phyloP scores from a whole-genome alignment of 495 filamentous ascomycete genomes.

The Hypoxylon lienhwacheense region DNA sequence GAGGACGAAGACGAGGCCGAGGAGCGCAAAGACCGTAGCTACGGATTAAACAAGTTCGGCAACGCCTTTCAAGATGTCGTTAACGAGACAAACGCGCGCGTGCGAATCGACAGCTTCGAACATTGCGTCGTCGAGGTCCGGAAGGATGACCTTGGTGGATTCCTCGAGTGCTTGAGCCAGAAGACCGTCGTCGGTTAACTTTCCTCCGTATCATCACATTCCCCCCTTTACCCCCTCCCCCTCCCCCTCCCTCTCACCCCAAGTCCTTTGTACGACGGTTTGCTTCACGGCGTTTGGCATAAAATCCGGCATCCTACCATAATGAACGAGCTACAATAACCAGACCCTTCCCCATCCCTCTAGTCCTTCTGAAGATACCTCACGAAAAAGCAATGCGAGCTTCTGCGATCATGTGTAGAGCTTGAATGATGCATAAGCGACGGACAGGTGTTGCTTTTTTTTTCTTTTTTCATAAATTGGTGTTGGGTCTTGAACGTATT shows the following conservation, averaged over 20 bases:
- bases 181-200: conserved; percentile 83
- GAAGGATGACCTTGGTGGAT: conserved; percentile 90
- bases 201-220: too few species aligned
- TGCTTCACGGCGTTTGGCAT: neutral
- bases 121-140: conserved; percentile 94
- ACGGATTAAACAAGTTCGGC: conserved; percentile 84
- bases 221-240: too few species aligned
- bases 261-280: neutral
- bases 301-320: neutral
- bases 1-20: conserved; percentile 65
- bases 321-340: conserved; percentile 8
- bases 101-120: conserved; percentile 95
- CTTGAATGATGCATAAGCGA: conserved; percentile 27
- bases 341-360: conserved; percentile 1
- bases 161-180: conserved; percentile 88
- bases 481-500: conserved; percentile 17
- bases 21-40: conserved; percentile 57
- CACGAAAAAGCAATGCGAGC: conserved; percentile 14
- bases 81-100: conserved; percentile 82
- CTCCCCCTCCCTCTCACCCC: too few species aligned
- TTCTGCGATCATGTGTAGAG: conserved; percentile 6
- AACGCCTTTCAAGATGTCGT: conserved; percentile 96
- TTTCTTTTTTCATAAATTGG: conserved; percentile 12
- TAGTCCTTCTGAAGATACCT: neutral
- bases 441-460: too few species aligned